phyloP scores from a whole-genome alignment of 345 rosid genomes.

The Brassica carinata region DNA sequence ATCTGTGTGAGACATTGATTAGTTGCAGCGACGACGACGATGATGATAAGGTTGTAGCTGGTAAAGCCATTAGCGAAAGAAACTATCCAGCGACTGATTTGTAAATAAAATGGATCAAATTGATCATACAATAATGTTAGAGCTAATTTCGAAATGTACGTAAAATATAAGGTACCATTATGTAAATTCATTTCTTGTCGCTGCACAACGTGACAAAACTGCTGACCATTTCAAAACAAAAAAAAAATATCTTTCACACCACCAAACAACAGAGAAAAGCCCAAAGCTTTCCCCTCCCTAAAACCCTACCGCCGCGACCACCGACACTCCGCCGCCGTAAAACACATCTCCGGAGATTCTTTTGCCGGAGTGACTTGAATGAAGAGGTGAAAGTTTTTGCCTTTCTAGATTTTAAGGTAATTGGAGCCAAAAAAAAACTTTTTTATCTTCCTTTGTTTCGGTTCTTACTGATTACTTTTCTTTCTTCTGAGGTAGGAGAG shows the following conservation, averaged over 20 bases:
- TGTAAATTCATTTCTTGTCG: not conserved
- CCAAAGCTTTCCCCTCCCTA: not conserved
- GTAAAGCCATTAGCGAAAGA: slow-evolving; percentile 33
- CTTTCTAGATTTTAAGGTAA: not conserved
- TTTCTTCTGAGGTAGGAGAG: slow-evolving; percentile 27
- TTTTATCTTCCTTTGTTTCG: not conserved
- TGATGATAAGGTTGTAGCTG: slow-evolving; percentile 42
- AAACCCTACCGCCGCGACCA: slow-evolving; percentile 45
- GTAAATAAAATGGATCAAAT: slow-evolving; percentile 2
- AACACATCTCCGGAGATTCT: not conserved
- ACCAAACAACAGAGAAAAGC: slow-evolving; percentile 13
- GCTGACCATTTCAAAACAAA: slow-evolving; percentile 15
- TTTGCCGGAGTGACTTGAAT: not conserved
- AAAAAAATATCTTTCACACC: slow-evolving; percentile 5
- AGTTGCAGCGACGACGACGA: not conserved
- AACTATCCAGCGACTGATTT: not conserved
- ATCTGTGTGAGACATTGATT: slow-evolving; percentile 17
- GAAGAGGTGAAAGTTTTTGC: slow-evolving; percentile 4
- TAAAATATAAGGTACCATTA: not conserved
- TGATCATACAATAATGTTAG: not conserved
- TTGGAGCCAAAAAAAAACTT: not conserved
- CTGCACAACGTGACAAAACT: not conserved
- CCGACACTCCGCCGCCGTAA: slow-evolving; percentile 20
- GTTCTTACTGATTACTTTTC: not conserved
- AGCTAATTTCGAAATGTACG: fast-evolving